Evolutionary conservation across 164 flowering plant species (phyloP).

Genomic region (Tetrastigma voinierianum): DNA sequence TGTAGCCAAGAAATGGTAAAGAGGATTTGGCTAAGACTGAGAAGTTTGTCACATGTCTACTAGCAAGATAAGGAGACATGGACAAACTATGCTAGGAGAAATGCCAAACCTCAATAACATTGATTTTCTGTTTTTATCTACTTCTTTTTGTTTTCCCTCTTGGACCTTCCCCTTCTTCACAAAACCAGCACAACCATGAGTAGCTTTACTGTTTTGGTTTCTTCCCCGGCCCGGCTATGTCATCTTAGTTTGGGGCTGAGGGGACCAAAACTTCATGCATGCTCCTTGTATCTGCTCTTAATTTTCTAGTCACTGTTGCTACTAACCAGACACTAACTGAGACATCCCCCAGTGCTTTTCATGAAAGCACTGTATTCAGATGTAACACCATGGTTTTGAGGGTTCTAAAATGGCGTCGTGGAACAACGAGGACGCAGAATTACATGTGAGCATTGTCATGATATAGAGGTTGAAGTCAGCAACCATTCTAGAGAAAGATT

Average conservation of each 20-base stretch:
- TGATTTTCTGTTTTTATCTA: conserved; percentile 22
- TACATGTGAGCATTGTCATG: too few relatives aligned
- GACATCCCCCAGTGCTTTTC: conserved; percentile 2
- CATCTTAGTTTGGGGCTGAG: conserved; percentile 1
- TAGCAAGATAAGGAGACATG: conserved; percentile 24
- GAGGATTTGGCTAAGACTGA: conserved; percentile 3
- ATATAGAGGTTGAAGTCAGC: too few relatives aligned
- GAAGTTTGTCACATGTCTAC: conserved; percentile 19
- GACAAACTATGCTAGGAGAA: conserved; percentile 29
- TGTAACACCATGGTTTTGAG: not conserved
- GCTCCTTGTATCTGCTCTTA: conserved; percentile 18
- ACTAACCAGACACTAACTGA: conserved; percentile 10
- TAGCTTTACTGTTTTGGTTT: conserved; percentile 7
- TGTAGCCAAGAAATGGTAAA: conserved; percentile 8
- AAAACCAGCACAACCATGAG: not conserved
- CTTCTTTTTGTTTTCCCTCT: conserved; percentile 20
- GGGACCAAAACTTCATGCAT: conserved; percentile 23
- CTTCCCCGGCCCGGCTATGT: conserved; percentile 6
- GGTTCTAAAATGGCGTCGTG: conserved; percentile 10
- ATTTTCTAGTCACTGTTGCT: conserved; percentile 16
- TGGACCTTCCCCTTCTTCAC: conserved; percentile 13
- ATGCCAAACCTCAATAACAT: conserved; percentile 15
- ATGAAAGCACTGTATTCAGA: not conserved
- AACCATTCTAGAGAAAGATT: too few relatives aligned
- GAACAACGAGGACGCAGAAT: not conserved